Conservation (phyloP, 1,284 basidiomycete genomes). For the Apiotrichum gamsii region DNA sequence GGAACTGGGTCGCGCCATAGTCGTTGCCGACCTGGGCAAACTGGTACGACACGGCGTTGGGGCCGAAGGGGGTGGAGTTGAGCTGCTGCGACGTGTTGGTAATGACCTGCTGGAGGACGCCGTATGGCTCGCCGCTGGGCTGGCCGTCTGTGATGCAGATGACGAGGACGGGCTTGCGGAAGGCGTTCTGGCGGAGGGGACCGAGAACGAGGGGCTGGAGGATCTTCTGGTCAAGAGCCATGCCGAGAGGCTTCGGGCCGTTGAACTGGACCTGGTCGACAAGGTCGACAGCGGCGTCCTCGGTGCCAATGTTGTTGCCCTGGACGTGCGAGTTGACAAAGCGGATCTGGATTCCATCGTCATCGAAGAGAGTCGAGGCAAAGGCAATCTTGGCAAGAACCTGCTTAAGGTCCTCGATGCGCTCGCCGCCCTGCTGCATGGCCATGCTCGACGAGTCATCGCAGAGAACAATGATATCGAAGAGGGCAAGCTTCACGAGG, state of each 20-base stretch:
- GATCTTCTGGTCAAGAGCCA: conserved; percentile 47
- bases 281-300: conserved; percentile 37
- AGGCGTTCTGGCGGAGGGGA: conserved; percentile 36
- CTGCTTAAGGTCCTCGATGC: conserved; percentile 43
- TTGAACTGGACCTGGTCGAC: conserved; percentile 30
- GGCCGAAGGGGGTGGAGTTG: conserved; percentile 2
- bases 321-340: conserved; percentile 49
- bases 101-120: conserved; percentile 7
- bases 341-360: conserved; percentile 46
- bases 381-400: conserved; percentile 46
- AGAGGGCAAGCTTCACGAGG: conserved; percentile 16
- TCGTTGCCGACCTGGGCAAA: conserved; percentile 16
- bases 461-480: conserved; percentile 16
- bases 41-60: conserved; percentile 14
- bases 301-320: conserved; percentile 48
- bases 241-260: conserved; percentile 37
- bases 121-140: conserved; percentile 1
- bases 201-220: conserved; percentile 49
- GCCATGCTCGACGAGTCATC: conserved; percentile 15
- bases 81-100: conserved; percentile 7
- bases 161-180: conserved; percentile 49
- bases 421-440: conserved; percentile 11
- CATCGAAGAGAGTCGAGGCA: conserved; percentile 48
- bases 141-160: conserved; percentile 44
- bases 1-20: conserved; percentile 8